These are phyloP conservation scores for Tricholoma flavovirens DNA, from an alignment of 768 basidiomycete genomes.

Conservation along the genomic window DNA sequence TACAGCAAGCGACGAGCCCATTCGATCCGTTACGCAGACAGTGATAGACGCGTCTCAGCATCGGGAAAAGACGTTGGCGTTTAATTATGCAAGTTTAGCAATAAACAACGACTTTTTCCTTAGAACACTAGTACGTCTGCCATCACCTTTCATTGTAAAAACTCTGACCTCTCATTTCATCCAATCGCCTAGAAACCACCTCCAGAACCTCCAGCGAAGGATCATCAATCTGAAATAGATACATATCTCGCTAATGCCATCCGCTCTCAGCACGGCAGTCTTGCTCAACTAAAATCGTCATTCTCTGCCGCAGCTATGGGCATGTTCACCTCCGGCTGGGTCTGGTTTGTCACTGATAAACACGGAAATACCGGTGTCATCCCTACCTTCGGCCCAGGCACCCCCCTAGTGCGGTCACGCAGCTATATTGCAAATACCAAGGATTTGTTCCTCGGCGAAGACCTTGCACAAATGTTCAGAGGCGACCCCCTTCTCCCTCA, in stretches of 20 bases:
- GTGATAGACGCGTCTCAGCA: conserved; percentile 61
- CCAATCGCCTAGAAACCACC: conserved; percentile 34
- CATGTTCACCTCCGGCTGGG: conserved; percentile 73
- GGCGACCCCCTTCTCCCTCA: conserved; percentile 1
- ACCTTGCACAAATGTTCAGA: conserved; percentile 2
- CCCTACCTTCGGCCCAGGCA: conserved; percentile 86
- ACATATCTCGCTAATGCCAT: conserved; percentile 29
- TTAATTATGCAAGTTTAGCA: conserved; percentile 89
- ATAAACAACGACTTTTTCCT: conserved; percentile 97
- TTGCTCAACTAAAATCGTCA: conserved; percentile 65
- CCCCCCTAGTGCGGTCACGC: conserved; percentile 71
- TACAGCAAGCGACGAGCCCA: conserved; percentile 53
- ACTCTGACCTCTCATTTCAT: conserved; percentile 1
- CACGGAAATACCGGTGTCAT: conserved; percentile 59
- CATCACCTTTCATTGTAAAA: conserved; percentile 3
- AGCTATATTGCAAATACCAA: conserved; percentile 25
- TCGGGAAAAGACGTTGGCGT: conserved; percentile 59
- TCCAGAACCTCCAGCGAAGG: conserved; percentile 24
- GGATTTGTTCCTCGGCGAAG: conserved; percentile 12
- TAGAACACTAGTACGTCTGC: conserved; percentile 64
- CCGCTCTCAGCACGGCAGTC: conserved; percentile 49
- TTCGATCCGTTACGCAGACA: conserved; percentile 60
- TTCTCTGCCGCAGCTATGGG: conserved; percentile 74
- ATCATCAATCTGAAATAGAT: conserved; percentile 35
- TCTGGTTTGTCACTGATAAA: conserved; percentile 82